Evolutionary conservation across 345 rosid species (phyloP).

Genomic region (Hibiscus trionum): DNA sequence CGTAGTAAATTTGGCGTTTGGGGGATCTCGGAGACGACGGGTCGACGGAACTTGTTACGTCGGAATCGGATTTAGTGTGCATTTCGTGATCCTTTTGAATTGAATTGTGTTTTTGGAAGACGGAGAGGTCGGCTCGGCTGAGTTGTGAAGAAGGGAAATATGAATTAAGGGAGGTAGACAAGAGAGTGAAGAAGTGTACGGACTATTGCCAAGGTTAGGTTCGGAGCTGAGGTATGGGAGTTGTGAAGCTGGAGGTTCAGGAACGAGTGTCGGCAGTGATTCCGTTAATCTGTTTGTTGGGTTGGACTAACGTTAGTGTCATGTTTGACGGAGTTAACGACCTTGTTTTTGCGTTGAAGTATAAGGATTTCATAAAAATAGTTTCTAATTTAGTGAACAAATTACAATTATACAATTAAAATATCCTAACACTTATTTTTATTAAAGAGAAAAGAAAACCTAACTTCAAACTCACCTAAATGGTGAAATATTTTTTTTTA

Average conservation of each 20-base stretch:
- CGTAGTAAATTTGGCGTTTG: constrained; percentile 56
- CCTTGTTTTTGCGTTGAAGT: too few species aligned
- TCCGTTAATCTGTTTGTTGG: constrained; percentile 5
- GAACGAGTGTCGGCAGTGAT: constrained; percentile 12
- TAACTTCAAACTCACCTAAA: constrained; percentile 15
- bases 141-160: neutral
- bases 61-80: constrained; percentile 62
- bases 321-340: neutral
- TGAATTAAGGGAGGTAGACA: too few species aligned
- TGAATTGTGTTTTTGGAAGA: neutral
- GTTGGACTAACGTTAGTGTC: neutral
- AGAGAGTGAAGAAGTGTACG: too few species aligned
- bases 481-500: too few species aligned
- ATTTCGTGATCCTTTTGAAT: constrained; percentile 26
- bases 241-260: constrained; percentile 9
- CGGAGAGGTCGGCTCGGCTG: neutral
- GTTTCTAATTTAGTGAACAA: too few species aligned
- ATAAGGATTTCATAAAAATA: too few species aligned
- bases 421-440: too few species aligned
- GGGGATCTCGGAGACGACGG: constrained; percentile 78
- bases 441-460: too few species aligned
- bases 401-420: too few species aligned
- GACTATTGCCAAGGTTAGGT: neutral
- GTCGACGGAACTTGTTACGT: constrained; percentile 52
- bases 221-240: neutral